Conservation (phyloP, 805 yeast genomes). For the Komagataella ulmi region DNA sequence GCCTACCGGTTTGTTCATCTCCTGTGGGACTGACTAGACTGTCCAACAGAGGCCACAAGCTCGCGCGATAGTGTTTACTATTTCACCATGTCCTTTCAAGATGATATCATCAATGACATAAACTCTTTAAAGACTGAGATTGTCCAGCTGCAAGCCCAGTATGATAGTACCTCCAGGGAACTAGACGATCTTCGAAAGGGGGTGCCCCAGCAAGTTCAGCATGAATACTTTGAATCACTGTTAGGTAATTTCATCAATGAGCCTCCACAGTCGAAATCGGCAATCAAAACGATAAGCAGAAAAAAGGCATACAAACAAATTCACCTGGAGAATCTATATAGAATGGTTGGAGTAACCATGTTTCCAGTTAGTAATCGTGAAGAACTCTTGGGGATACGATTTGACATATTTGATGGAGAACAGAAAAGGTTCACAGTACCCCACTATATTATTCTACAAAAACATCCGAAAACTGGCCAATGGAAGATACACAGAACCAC, state of each 20-base stretch:
- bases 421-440: slow-evolving; percentile 21
- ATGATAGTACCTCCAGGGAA: slow-evolving; percentile 1
- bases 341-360: slow-evolving; percentile 37
- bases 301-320: neutral
- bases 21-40: neutral
- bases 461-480: slow-evolving; percentile 10
- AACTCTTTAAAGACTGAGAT: slow-evolving; percentile 3
- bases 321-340: slow-evolving; percentile 27
- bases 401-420: slow-evolving; percentile 25
- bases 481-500: slow-evolving; percentile 22
- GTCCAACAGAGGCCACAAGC: neutral
- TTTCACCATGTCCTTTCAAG: neutral
- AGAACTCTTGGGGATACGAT: slow-evolving; percentile 32
- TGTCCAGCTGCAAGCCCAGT: slow-evolving; percentile 1
- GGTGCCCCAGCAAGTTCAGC: slow-evolving; percentile 11
- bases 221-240: slow-evolving; percentile 16
- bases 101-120: slow-evolving; percentile 3
- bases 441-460: slow-evolving; percentile 32
- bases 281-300: slow-evolving; percentile 1
- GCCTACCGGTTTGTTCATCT: neutral
- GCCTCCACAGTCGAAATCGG: slow-evolving; percentile 1
- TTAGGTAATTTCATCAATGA: slow-evolving; percentile 12
- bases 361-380: slow-evolving; percentile 31
- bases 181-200: neutral
- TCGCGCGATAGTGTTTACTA: neutral